phyloP scores from a whole-genome alignment of 148 eudicot genomes.

The Suaeda aralocaspica region DNA sequence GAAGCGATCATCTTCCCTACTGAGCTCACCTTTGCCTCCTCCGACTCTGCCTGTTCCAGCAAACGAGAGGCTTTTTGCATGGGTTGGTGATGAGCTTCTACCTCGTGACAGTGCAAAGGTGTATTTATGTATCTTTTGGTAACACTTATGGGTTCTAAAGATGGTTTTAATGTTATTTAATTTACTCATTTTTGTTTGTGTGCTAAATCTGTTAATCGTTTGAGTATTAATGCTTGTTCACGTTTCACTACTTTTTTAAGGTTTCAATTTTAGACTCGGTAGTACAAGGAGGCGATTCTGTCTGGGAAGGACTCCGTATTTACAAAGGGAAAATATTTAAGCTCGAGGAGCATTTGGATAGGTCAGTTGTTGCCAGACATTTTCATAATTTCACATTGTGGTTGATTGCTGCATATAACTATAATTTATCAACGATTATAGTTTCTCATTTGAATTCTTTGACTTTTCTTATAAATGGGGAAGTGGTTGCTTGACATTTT shows the following conservation, averaged over 20 bases:
- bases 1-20: conserved; percentile 32
- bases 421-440: not conserved
- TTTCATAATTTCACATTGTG: not conserved
- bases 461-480: conserved; percentile 21
- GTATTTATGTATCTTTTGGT: not conserved
- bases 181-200: not conserved
- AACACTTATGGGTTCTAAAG: not conserved
- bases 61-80: conserved; percentile 78
- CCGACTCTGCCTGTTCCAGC: conserved; percentile 85
- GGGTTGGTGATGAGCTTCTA: conserved; percentile 92
- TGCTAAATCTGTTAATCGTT: not conserved
- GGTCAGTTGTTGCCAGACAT: conserved; percentile 47
- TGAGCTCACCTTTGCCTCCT: conserved; percentile 39
- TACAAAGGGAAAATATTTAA: conserved; percentile 82
- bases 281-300: conserved; percentile 99
- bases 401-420: not conserved
- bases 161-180: not conserved
- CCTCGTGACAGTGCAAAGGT: conserved; percentile 98
- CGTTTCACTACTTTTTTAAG: conserved; percentile 35
- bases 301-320: conserved; percentile 95
- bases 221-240: conserved; percentile 14
- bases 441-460: not conserved
- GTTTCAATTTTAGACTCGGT: conserved; percentile 98
- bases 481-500: conserved; percentile 14
- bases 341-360: conserved; percentile 94